Evolutionary conservation across 345 rosid species (phyloP).

Genomic region (Acer negundo): DNA sequence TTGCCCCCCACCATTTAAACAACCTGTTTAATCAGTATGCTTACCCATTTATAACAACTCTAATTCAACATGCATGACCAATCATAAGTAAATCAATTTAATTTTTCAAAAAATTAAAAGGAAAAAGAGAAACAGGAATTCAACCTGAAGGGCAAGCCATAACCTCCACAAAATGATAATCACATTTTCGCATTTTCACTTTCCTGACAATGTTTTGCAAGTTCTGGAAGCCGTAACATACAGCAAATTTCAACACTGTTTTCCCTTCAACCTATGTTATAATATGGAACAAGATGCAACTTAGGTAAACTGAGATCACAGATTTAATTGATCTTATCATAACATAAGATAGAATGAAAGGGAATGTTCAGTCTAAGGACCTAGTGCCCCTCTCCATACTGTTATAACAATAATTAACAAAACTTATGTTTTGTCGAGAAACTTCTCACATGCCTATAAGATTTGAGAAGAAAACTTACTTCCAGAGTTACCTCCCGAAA

Average conservation of each 20-base stretch:
- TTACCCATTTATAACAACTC: background rate
- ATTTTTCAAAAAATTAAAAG: background rate
- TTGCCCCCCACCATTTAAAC: constrained; percentile 96
- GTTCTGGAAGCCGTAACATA: constrained; percentile 92
- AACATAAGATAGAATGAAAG: background rate
- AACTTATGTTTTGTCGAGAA: background rate
- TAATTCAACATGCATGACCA: background rate
- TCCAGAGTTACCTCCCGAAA: constrained; percentile 79
- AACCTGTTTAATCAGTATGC: constrained; percentile 46
- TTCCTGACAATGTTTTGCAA: constrained; percentile 89
- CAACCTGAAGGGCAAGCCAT: constrained; percentile 99
- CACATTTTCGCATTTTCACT: constrained; percentile 73
- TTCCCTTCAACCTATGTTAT: constrained; percentile 72
- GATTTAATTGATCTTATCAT: background rate
- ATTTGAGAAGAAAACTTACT: constrained; percentile 45
- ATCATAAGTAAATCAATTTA: background rate
- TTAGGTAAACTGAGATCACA: background rate
- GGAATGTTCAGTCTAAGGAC: background rate
- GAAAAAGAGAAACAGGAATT: background rate
- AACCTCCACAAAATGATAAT: constrained; percentile 92
- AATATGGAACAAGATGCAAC: constrained; percentile 16
- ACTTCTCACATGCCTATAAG: constrained; percentile 3
- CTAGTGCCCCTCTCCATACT: background rate
- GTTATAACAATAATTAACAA: background rate
- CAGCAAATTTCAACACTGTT: constrained; percentile 71